A percentile compares a stretch with the other conserved stretches of the same genome.
Evolutionary conservation across 345 rosid species (phyloP).

Genomic region (Kandelia obovata): DNA sequence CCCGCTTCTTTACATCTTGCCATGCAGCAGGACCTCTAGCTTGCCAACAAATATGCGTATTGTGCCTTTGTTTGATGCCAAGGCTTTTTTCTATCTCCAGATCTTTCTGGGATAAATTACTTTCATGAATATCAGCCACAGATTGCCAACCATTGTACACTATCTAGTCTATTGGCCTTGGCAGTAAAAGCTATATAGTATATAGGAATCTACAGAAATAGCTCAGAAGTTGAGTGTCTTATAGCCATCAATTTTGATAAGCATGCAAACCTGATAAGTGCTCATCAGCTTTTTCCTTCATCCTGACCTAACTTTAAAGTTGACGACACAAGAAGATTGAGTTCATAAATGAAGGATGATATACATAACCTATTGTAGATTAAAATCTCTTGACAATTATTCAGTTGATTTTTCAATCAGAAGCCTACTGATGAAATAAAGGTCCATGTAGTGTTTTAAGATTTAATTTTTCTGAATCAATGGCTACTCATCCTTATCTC

Average conservation of each 20-base stretch:
- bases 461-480: neutral
- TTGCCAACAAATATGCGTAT: neutral
- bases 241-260: neutral
- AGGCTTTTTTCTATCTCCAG: neutral
- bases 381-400: neutral
- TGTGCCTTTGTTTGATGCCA: neutral
- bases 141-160: neutral
- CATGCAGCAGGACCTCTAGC: neutral
- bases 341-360: neutral
- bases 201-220: neutral
- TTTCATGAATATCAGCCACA: neutral
- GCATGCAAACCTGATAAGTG: neutral
- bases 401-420: neutral
- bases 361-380: neutral
- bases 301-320: neutral
- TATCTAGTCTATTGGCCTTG: neutral
- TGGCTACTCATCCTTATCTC: too few species aligned
- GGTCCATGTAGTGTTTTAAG: neutral
- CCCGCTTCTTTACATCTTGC: too few species aligned
- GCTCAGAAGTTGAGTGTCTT: neutral
- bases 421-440: neutral
- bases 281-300: neutral
- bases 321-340: neutral
- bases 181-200: neutral
- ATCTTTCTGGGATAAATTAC: neutral